These are phyloP conservation scores for Pyricularia grisea DNA, from an alignment of 2,329 filamentous ascomycete species.

Conservation along the genomic window DNA sequence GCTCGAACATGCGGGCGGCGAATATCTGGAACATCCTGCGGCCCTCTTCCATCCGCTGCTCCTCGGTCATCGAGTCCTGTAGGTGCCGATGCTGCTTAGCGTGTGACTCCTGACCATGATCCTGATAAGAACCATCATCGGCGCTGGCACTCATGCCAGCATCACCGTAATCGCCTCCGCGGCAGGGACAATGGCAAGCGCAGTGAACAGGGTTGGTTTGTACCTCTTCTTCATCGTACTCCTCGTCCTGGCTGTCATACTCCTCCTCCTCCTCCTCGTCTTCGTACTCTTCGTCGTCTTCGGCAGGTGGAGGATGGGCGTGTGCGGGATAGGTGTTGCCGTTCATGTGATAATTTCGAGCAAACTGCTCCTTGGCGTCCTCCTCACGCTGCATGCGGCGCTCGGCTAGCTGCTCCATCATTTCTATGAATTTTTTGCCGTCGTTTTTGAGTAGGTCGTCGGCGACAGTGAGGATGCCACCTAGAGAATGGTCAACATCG, in stretches of 20 bases:
- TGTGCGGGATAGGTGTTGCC: constrained; percentile 51
- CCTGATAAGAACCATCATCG: not conserved
- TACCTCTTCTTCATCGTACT: constrained; percentile 75
- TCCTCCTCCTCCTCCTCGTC: constrained; percentile 50
- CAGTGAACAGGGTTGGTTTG: constrained; percentile 9
- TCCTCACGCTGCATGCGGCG: constrained; percentile 95
- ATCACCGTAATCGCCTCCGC: not conserved
- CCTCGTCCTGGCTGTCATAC: constrained; percentile 49
- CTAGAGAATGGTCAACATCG: constrained; percentile 36
- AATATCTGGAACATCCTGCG: constrained; percentile 99
- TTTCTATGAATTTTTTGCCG: constrained; percentile 98
- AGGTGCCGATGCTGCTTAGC: constrained; percentile 29
- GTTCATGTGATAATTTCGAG: constrained; percentile 49
- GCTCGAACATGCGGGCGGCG: constrained; percentile 97
- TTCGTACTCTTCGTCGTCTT: constrained; percentile 38
- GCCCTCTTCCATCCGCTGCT: constrained; percentile 98
- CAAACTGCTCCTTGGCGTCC: constrained; percentile 63
- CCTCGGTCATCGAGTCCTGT: constrained; percentile 94
- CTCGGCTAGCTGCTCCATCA: constrained; percentile 99
- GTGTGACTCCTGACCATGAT: constrained; percentile 5
- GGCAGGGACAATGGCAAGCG: constrained; percentile 2
- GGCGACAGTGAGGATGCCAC: constrained; percentile 96
- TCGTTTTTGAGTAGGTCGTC: constrained; percentile 98
- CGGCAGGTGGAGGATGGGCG: constrained; percentile 59
- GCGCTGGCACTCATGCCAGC: not conserved